Conservation (phyloP, 768 basidiomycete species). For the Mycena latifolia region DNA sequence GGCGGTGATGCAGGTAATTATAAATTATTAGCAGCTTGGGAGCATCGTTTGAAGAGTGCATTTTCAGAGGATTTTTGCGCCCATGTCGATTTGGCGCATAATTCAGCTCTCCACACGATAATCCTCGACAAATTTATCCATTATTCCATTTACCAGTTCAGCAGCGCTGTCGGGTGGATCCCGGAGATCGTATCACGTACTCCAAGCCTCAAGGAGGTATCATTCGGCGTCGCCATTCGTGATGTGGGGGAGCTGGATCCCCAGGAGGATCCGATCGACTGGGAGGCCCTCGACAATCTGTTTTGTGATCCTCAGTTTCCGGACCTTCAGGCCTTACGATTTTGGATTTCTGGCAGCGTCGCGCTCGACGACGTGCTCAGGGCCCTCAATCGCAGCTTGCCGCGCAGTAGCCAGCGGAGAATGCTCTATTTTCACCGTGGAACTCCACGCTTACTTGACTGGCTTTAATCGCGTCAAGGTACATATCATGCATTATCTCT, state of each 20-base stretch:
- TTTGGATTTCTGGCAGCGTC: slow-evolving; percentile 26
- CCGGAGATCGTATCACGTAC: slow-evolving; percentile 29
- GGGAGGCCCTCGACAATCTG: slow-evolving; percentile 27
- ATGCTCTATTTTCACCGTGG: slow-evolving; percentile 26
- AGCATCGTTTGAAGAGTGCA: not conserved
- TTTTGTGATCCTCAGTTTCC: slow-evolving; percentile 27
- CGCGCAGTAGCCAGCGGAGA: slow-evolving; percentile 16
- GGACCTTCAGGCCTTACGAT: slow-evolving; percentile 16
- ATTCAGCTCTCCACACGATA: slow-evolving; percentile 21
- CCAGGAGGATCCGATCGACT: slow-evolving; percentile 34
- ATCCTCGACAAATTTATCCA: slow-evolving; percentile 34
- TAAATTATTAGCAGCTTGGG: not conserved
- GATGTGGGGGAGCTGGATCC: slow-evolving; percentile 27
- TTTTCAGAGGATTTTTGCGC: slow-evolving; percentile 34
- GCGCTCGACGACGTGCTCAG: slow-evolving; percentile 4
- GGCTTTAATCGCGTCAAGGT: not conserved
- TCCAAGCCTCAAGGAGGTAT: slow-evolving; percentile 12
- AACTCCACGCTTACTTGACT: slow-evolving; percentile 11
- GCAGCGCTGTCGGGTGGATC: slow-evolving; percentile 34
- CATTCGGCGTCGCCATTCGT: slow-evolving; percentile 30
- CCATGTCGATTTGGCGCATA: slow-evolving; percentile 31
- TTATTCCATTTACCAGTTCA: slow-evolving; percentile 34
- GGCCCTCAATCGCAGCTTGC: slow-evolving; percentile 13
- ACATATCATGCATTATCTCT: too few species aligned
- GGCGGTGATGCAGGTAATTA: slow-evolving; percentile 34